Conservation (phyloP, 129 eudicot species). For the Kitagawia praeruptora region DNA sequence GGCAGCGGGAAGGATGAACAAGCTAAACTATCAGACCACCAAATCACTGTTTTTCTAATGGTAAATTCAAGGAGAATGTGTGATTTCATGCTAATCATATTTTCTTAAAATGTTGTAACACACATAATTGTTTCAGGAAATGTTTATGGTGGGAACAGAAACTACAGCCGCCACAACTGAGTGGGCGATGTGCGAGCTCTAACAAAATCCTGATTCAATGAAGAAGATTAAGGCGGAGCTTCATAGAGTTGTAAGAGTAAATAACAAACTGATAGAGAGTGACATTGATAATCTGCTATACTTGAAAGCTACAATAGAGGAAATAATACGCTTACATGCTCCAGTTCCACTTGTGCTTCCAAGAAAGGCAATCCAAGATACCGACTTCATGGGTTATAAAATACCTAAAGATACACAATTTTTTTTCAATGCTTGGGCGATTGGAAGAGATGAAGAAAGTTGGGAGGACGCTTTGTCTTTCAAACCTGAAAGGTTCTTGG, state of each 20-base stretch:
- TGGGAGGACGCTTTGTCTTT: not conserved
- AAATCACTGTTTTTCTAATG: not conserved
- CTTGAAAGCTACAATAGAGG: not conserved
- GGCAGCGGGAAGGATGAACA: not conserved
- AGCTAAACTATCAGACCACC: not conserved
- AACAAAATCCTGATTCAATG: not conserved
- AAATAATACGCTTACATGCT: constrained; percentile 5
- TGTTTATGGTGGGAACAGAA: not conserved
- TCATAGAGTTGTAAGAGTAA: not conserved
- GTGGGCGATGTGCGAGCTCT: not conserved
- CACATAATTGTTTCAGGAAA: not conserved
- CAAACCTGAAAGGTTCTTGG: constrained; percentile 5
- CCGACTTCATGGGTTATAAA: not conserved
- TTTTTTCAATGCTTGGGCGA: constrained; percentile 1
- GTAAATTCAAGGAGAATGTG: not conserved
- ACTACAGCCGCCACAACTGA: not conserved
- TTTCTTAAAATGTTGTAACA: no score
- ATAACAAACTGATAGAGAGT: not conserved
- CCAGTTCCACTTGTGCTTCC: not conserved
- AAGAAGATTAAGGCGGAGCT: not conserved
- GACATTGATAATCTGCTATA: constrained; percentile 6
- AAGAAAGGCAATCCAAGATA: not conserved
- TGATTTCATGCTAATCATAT: no score
- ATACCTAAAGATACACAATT: not conserved
- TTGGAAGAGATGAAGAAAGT: not conserved